Percentiles rank a stretch among this genome's conserved stretches.
Evolutionary conservation across 2,329 filamentous ascomycete genomes (phyloP).

Genomic region (Neofusicoccum umdonicola): DNA sequence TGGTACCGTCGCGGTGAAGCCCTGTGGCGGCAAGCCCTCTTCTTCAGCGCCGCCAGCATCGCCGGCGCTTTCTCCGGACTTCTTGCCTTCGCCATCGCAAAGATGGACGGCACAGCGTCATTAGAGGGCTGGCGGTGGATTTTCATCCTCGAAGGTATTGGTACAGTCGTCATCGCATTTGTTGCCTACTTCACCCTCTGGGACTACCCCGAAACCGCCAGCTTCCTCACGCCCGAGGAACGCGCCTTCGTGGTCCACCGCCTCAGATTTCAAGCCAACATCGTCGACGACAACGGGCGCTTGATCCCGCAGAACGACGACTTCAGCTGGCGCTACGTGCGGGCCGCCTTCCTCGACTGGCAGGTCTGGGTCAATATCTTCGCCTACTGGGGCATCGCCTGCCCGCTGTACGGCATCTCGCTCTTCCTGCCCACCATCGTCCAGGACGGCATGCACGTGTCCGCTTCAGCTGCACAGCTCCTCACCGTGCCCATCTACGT

Average conservation of each 20-base stretch:
- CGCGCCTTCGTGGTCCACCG: constrained; percentile 28
- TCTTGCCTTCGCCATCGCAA: constrained; percentile 53
- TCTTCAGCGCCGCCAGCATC: constrained; percentile 53
- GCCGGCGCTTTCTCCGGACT: constrained; percentile 59
- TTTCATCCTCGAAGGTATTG: constrained; percentile 22
- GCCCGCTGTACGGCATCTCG: constrained; percentile 36
- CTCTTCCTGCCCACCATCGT: constrained; percentile 26
- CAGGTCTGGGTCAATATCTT: constrained; percentile 2
- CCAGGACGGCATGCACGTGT: constrained; percentile 24
- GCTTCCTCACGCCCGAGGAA: constrained; percentile 27
- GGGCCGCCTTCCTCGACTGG: constrained; percentile 1
- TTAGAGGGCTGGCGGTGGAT: constrained; percentile 30
- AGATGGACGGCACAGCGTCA: constrained; percentile 55
- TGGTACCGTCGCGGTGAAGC: constrained; percentile 59
- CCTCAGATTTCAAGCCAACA: constrained; percentile 1
- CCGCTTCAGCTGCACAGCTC: constrained; percentile 29
- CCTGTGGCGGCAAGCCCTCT: constrained; percentile 56
- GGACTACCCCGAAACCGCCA: constrained; percentile 49
- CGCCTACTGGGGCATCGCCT: constrained; percentile 6
- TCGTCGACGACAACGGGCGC: constrained; percentile 13
- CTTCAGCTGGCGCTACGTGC: not conserved
- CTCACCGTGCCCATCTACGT: constrained; percentile 29
- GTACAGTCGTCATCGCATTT: constrained; percentile 17
- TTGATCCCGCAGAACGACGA: constrained; percentile 2
- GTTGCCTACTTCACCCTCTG: constrained; percentile 52